Evolutionary conservation across 2,329 filamentous ascomycete species (phyloP).

Genomic region (Beauveria asiatica): DNA sequence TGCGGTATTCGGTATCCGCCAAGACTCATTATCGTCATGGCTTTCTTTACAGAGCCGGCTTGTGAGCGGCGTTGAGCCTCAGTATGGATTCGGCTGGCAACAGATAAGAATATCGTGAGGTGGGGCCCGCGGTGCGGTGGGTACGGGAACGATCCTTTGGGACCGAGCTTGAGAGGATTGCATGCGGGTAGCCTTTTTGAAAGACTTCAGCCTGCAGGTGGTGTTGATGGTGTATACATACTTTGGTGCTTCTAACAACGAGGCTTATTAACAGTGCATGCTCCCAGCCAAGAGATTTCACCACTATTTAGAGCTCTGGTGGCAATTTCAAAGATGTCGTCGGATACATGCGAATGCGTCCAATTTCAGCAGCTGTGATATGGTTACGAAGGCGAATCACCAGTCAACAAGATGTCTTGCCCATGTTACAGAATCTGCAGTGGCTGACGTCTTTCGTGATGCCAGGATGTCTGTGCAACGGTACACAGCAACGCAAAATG

Average conservation of each 20-base stretch:
- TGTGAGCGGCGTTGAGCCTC: constrained; percentile 1
- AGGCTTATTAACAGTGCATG: no score
- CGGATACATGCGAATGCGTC: neutral
- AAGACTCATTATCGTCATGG: no score
- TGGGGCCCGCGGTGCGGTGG: neutral
- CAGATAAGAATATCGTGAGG: constrained; percentile 4
- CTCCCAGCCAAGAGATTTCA: no score
- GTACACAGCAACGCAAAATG: constrained; percentile 1
- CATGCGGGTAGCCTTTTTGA: neutral
- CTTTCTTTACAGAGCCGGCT: neutral
- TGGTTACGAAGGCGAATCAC: no score
- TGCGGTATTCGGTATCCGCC: no score
- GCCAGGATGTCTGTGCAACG: neutral
- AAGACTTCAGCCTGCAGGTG: neutral
- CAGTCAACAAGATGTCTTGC: neutral
- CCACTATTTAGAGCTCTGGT: no score
- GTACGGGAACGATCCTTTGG: constrained; percentile 7
- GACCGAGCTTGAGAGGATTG: neutral
- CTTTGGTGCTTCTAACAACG: neutral
- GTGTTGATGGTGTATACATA: neutral
- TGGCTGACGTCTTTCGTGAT: neutral
- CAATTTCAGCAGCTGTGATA: no score
- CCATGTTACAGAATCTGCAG: neutral
- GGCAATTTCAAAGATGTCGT: neutral
- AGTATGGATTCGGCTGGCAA: neutral